A percentile compares a stretch with the other conserved stretches of the same genome.
Conservation (phyloP, 176 grass and related monocot genomes). For the Oryza meyeriana region DNA sequence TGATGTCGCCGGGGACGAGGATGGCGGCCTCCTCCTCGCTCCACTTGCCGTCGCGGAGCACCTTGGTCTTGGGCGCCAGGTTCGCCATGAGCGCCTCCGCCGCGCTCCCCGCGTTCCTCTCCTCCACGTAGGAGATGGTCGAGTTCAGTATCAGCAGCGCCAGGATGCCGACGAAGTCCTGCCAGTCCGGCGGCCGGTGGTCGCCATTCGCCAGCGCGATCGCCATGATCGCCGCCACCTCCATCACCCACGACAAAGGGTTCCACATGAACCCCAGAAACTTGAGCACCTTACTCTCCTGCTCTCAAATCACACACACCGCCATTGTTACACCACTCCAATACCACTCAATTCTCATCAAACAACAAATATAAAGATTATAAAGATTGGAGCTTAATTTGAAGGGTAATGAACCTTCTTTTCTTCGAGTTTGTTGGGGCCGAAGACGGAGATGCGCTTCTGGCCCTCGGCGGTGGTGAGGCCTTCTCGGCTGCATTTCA, state of each 20-base stretch:
- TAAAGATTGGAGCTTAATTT: background rate
- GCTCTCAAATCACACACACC: background rate
- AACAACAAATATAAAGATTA: background rate
- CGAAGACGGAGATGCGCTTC: slow-evolving; percentile 64
- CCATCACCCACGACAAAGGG: slow-evolving; percentile 97
- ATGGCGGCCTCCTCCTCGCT: slow-evolving; percentile 64
- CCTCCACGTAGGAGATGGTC: slow-evolving; percentile 80
- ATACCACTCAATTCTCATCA: background rate
- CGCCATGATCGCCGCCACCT: slow-evolving; percentile 82
- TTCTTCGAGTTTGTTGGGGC: slow-evolving; percentile 97
- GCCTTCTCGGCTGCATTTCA: slow-evolving; percentile 60
- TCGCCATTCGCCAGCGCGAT: slow-evolving; percentile 74
- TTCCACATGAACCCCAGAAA: slow-evolving; percentile 99
- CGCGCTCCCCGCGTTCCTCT: slow-evolving; percentile 82
- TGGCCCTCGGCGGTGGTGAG: slow-evolving; percentile 54
- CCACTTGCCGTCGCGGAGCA: slow-evolving; percentile 75
- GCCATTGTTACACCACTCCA: background rate
- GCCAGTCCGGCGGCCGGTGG: slow-evolving; percentile 83
- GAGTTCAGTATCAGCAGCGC: slow-evolving; percentile 73
- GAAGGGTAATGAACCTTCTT: slow-evolving; percentile 60
- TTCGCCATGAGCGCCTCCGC: slow-evolving; percentile 91
- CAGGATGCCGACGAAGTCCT: slow-evolving; percentile 93
- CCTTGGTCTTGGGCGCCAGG: slow-evolving; percentile 83
- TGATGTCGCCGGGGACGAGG: slow-evolving; percentile 84
- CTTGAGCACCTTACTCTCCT: slow-evolving; percentile 89